A percentile compares a stretch with the other conserved stretches of the same genome.
Conservation (phyloP, 768 basidiomycete genomes). For the Nevesoporus exiguus region DNA sequence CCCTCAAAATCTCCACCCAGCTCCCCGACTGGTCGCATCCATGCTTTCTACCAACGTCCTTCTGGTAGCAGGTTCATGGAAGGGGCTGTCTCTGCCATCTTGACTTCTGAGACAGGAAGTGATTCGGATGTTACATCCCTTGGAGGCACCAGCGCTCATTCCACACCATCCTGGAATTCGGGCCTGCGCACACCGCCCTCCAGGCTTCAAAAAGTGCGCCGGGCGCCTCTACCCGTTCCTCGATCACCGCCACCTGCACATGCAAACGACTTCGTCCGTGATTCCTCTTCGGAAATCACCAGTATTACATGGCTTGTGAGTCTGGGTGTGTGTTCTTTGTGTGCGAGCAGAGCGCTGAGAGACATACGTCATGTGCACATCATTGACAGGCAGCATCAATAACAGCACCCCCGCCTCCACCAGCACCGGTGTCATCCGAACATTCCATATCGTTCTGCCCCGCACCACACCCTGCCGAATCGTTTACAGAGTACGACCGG, state of each 20-base stretch:
- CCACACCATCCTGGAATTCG: slow-evolving; percentile 2
- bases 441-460: slow-evolving; percentile 25
- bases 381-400: slow-evolving; percentile 7
- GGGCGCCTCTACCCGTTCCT: neutral
- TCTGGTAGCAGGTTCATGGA: slow-evolving; percentile 31
- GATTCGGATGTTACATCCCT: slow-evolving; percentile 11
- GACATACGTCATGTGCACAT: neutral
- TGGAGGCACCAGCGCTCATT: neutral
- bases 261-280: neutral
- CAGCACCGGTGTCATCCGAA: neutral
- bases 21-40: slow-evolving; percentile 11
- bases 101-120: slow-evolving; percentile 28
- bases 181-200: slow-evolving; percentile 3
- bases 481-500: slow-evolving; percentile 31
- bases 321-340: neutral
- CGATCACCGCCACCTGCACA: neutral
- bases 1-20: slow-evolving; percentile 13
- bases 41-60: slow-evolving; percentile 12
- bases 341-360: neutral
- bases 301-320: slow-evolving; percentile 19
- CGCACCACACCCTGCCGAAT: slow-evolving; percentile 21
- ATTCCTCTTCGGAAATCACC: slow-evolving; percentile 7
- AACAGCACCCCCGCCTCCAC: neutral
- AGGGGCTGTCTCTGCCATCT: slow-evolving; percentile 21
- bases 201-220: slow-evolving; percentile 21